Evolutionary conservation across 208 protist genomes (phyloP).

Genomic region (Phytomonas francai): DNA sequence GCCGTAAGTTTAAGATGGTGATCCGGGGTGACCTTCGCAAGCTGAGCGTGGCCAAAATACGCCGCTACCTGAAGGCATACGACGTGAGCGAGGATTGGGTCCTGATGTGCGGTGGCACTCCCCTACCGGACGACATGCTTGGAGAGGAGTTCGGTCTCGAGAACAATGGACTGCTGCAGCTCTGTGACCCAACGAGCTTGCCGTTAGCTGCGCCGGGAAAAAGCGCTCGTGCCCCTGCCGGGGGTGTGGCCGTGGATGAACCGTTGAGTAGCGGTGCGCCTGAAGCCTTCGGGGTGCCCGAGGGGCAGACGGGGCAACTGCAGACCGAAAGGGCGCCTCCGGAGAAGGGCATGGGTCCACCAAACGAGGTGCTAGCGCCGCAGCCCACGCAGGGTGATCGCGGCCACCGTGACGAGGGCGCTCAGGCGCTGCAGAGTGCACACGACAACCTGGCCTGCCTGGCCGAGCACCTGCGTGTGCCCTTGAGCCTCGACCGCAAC

Average conservation of each 20-base stretch:
- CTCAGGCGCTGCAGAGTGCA: slow-evolving; percentile 21
- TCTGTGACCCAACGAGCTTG: slow-evolving; percentile 10
- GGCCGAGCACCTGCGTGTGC: slow-evolving; percentile 28
- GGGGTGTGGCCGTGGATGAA: not conserved
- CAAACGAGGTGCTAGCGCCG: slow-evolving; percentile 13
- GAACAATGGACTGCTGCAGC: slow-evolving; percentile 33
- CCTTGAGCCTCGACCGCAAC: slow-evolving; percentile 66
- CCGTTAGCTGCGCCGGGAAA: not conserved
- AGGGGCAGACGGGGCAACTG: slow-evolving; percentile 26
- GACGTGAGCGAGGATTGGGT: slow-evolving; percentile 42
- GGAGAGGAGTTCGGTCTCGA: slow-evolving; percentile 53
- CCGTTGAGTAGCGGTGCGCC: not conserved
- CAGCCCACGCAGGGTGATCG: slow-evolving; percentile 14
- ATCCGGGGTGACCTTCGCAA: slow-evolving; percentile 66
- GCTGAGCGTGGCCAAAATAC: slow-evolving; percentile 69
- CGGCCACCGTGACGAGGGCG: not conserved
- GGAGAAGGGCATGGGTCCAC: slow-evolving; percentile 15
- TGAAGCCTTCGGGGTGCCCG: slow-evolving; percentile 7
- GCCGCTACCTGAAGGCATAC: slow-evolving; percentile 65
- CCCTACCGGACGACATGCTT: slow-evolving; percentile 50
- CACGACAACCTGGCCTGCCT: slow-evolving; percentile 45
- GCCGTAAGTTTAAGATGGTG: slow-evolving; percentile 83
- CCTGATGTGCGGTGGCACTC: slow-evolving; percentile 30
- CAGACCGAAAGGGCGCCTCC: slow-evolving; percentile 27
- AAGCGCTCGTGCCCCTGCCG: not conserved